These are phyloP conservation scores for Dacryopinax primogenitus DNA, from an alignment of 768 basidiomycete genomes.

Conservation along the genomic window DNA sequence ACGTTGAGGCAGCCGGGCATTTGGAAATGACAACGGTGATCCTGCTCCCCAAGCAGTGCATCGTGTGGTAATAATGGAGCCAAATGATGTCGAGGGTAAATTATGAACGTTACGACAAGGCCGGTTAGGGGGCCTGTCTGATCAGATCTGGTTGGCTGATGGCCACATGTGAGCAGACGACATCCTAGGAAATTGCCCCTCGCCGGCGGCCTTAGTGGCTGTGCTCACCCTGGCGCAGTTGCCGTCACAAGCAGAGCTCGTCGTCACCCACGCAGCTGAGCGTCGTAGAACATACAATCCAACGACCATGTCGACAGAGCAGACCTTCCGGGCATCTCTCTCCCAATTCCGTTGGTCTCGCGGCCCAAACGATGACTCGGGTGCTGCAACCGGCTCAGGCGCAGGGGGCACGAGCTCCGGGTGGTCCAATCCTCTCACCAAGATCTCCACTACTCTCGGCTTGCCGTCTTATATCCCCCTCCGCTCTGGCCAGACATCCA, in stretches of 20 bases:
- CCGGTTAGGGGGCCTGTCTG: no score
- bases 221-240: not conserved
- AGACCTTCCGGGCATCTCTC: slow-evolving; percentile 57
- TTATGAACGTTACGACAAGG: no score
- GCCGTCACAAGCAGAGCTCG: slow-evolving; percentile 3
- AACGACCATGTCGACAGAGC: slow-evolving; percentile 32
- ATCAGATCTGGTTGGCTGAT: no score
- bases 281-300: slow-evolving; percentile 14
- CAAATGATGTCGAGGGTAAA: no score
- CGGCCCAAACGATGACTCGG: slow-evolving; percentile 56
- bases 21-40: no score
- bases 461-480: slow-evolving; percentile 71
- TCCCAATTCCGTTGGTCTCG: slow-evolving; percentile 81
- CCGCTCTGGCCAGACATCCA: slow-evolving; percentile 63
- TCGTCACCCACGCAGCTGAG: slow-evolving; percentile 9
- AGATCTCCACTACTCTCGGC: slow-evolving; percentile 67
- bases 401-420: slow-evolving; percentile 25
- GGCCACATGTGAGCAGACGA: no score
- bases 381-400: slow-evolving; percentile 25
- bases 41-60: no score
- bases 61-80: no score
- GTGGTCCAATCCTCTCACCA: slow-evolving; percentile 55
- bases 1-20: no score
- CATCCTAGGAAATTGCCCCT: not conserved
- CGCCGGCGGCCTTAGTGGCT: not conserved